phyloP scores from a whole-genome alignment of 306 rosid genomes.

The Oxytropis ochrocephala region DNA sequence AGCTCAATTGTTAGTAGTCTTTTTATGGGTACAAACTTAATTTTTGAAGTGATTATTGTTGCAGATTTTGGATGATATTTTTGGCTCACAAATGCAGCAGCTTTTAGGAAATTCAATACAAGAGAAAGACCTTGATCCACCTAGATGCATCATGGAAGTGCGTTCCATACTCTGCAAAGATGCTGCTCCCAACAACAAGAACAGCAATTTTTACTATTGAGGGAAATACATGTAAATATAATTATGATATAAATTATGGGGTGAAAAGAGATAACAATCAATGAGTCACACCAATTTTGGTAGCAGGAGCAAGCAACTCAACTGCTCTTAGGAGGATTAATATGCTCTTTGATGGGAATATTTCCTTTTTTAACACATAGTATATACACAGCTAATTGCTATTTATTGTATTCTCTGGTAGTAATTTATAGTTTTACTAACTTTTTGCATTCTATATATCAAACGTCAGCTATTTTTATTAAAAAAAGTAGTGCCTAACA shows the following conservation, averaged over 20 bases:
- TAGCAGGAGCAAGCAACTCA: conserved; percentile 61
- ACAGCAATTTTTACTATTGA: conserved; percentile 49
- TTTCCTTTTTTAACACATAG: not conserved
- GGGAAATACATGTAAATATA: conserved; percentile 35
- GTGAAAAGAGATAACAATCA: not conserved
- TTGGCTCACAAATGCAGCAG: conserved; percentile 92
- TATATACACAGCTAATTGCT: not conserved
- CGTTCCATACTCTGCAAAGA: conserved; percentile 90
- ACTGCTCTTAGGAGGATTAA: conserved; percentile 38
- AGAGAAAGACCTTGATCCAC: conserved; percentile 79
- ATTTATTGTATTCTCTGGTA: conserved; percentile 13
- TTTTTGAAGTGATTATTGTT: not conserved
- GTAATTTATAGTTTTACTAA: conserved; percentile 2
- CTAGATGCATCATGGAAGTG: conserved; percentile 80
- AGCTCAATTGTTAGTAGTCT: not conserved
- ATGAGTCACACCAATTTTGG: conserved; percentile 40
- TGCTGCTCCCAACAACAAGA: conserved; percentile 62
- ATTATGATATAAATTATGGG: not conserved
- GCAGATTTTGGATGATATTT: conserved; percentile 82
- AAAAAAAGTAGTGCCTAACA: not conserved
- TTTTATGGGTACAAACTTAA: not conserved
- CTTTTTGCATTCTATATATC: not conserved
- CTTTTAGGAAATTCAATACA: conserved; percentile 77
- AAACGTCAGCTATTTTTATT: not conserved
- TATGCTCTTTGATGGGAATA: conserved; percentile 7